Evolutionary conservation across 2,329 filamentous ascomycete species (phyloP).

Genomic region (Fusarium goolgardi): DNA sequence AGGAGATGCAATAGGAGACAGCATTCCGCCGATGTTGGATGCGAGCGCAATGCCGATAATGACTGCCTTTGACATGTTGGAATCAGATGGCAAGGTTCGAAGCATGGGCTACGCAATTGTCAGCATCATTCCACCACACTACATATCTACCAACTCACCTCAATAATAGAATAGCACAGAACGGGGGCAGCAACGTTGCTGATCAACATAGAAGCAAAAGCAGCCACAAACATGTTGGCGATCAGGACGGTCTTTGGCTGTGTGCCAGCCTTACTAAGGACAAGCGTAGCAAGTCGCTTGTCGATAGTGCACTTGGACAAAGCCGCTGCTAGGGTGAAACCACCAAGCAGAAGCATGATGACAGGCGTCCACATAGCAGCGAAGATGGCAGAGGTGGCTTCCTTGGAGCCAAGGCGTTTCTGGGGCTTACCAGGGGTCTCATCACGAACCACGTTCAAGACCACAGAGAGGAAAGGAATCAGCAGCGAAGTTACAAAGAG

Average conservation of each 20-base stretch:
- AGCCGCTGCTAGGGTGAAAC: constrained; percentile 94
- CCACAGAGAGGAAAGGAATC: constrained; percentile 91
- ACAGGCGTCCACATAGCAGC: constrained; percentile 99
- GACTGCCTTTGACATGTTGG: constrained; percentile 92
- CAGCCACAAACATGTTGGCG: constrained; percentile 99
- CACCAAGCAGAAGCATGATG: constrained; percentile 96
- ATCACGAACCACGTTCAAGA: constrained; percentile 84
- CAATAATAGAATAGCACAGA: constrained; percentile 96
- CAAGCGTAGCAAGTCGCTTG: constrained; percentile 95
- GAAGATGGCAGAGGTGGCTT: constrained; percentile 86
- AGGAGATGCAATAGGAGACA: constrained; percentile 95
- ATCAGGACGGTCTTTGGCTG: constrained; percentile 88
- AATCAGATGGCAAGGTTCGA: constrained; percentile 89
- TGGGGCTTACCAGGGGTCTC: constrained; percentile 71
- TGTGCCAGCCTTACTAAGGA: constrained; percentile 95
- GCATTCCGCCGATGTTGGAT: constrained; percentile 95
- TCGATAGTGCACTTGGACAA: constrained; percentile 98
- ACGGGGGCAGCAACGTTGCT: constrained; percentile 98
- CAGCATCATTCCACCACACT: constrained; percentile 16
- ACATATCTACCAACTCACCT: constrained; percentile 64
- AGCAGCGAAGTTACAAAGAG: constrained; percentile 95
- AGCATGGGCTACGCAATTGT: constrained; percentile 77
- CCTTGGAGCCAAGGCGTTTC: constrained; percentile 78
- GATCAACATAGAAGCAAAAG: constrained; percentile 98
- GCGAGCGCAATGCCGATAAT: constrained; percentile 95